phyloP scores from a whole-genome alignment of 225 moss, liverwort and hornwort genomes.

The Physcomitrellopsis africana region DNA sequence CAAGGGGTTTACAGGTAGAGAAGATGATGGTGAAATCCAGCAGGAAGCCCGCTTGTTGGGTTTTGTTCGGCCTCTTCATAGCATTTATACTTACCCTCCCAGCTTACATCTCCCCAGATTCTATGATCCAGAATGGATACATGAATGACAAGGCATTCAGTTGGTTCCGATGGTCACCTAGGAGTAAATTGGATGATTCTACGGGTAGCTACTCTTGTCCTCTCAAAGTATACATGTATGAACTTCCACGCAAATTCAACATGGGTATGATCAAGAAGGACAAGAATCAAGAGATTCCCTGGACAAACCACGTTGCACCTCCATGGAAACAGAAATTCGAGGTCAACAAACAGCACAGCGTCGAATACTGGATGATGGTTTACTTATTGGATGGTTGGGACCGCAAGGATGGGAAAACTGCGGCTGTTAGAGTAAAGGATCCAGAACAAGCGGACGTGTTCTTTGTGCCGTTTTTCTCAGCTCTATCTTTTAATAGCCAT shows the following conservation, averaged over 20 bases:
- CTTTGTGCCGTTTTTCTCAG: constrained; percentile 92
- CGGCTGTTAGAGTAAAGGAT: constrained; percentile 59
- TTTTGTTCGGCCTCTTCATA: constrained; percentile 34
- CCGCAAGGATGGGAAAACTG: constrained; percentile 39
- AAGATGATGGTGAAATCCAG: constrained; percentile 31
- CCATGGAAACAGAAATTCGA: constrained; percentile 51
- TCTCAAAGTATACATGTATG: constrained; percentile 80
- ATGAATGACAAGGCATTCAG: constrained; percentile 29
- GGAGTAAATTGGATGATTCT: constrained; percentile 10
- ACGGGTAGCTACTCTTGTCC: constrained; percentile 31
- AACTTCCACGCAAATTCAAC: constrained; percentile 84
- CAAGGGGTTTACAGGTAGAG: not conserved
- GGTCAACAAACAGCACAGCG: constrained; percentile 83
- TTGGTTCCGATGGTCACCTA: constrained; percentile 42
- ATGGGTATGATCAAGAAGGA: constrained; percentile 62
- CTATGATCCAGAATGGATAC: constrained; percentile 24
- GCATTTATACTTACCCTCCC: constrained; percentile 37
- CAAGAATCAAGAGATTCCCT: constrained; percentile 70
- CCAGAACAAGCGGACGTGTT: constrained; percentile 88
- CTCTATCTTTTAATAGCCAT: constrained; percentile 69
- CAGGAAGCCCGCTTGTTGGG: constrained; percentile 31
- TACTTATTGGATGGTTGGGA: constrained; percentile 63
- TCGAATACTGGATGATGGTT: constrained; percentile 91
- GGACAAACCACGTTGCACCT: constrained; percentile 56
- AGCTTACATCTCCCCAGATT: constrained; percentile 29